phyloP scores from a whole-genome alignment of 192 early-diverging fungal species.

The Entomortierella beljakovae region DNA sequence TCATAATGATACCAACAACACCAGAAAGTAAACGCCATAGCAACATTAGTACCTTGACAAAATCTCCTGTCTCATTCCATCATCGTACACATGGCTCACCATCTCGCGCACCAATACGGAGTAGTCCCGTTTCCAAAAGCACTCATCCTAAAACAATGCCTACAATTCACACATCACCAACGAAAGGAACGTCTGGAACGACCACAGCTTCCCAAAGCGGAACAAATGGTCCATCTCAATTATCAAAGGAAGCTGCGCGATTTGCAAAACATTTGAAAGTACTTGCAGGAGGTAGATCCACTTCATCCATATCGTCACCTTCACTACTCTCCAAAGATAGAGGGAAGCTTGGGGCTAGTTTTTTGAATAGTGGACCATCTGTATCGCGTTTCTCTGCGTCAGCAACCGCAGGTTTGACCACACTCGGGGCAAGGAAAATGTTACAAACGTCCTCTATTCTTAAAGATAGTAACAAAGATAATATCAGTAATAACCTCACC shows the following conservation, averaged over 20 bases:
- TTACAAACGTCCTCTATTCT: slow-evolving; percentile 6
- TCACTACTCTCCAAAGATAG: neutral
- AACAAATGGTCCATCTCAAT: slow-evolving; percentile 7
- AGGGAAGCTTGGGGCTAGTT: neutral
- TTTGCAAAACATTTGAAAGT: slow-evolving; percentile 13
- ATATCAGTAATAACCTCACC: slow-evolving; percentile 13
- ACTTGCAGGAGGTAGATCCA: neutral
- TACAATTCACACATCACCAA: neutral
- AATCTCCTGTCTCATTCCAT: neutral
- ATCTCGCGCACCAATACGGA: neutral
- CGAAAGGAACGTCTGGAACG: neutral
- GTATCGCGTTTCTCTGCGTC: slow-evolving; percentile 22
- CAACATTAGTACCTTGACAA: neutral
- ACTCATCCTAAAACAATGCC: neutral
- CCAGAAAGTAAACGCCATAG: neutral
- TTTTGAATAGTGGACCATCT: slow-evolving; percentile 3
- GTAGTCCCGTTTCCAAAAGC: neutral
- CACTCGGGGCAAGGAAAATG: neutral
- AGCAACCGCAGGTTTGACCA: slow-evolving; percentile 8
- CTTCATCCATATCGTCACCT: neutral
- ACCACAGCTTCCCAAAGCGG: neutral
- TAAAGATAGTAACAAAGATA: slow-evolving; percentile 15
- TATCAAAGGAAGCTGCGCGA: slow-evolving; percentile 23
- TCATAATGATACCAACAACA: neutral
- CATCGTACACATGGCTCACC: neutral